These are phyloP conservation scores for Yamadazyma sp. DNA, from an alignment of 805 yeast genomes.

Conservation along the genomic window DNA sequence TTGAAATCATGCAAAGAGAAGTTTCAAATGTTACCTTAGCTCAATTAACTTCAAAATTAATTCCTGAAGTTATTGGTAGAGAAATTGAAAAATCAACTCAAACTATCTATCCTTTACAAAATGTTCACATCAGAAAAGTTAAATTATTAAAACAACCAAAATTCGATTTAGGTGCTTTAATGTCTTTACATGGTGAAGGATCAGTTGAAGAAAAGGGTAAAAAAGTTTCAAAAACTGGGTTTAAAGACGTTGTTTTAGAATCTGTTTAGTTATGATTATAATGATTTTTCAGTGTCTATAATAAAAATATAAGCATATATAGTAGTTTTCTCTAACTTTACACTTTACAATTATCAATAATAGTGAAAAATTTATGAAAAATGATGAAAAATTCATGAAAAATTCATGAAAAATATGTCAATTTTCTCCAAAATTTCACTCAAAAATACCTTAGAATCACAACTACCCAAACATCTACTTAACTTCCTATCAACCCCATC, in stretches of 20 bases:
- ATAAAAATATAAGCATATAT: no score
- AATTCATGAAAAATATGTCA: no score
- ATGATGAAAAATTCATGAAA: no score
- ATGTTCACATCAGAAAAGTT: conserved; percentile 98
- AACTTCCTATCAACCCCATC: no score
- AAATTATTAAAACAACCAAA: conserved; percentile 98
- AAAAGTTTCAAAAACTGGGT: conserved; percentile 95
- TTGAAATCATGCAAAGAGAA: conserved; percentile 94
- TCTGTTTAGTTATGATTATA: conserved; percentile 57
- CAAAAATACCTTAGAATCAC: no score
- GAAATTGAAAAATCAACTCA: conserved; percentile 96
- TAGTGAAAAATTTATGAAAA: no score
- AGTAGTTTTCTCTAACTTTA: no score
- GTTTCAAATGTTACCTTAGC: conserved; percentile 92
- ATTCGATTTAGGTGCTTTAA: conserved; percentile 94
- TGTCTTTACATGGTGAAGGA: conserved; percentile 97
- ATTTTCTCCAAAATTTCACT: no score
- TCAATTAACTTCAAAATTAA: conserved; percentile 94
- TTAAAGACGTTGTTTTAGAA: conserved; percentile 99
- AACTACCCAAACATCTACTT: no score
- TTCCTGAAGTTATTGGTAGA: conserved; percentile 98
- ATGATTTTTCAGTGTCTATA: no score
- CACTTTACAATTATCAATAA: no score
- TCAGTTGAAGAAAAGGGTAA: conserved; percentile 91
- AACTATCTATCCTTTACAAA: conserved; percentile 95